Base-by-base conservation (phyloP, 345 rosid species). In the Boechera stricta region DNA sequence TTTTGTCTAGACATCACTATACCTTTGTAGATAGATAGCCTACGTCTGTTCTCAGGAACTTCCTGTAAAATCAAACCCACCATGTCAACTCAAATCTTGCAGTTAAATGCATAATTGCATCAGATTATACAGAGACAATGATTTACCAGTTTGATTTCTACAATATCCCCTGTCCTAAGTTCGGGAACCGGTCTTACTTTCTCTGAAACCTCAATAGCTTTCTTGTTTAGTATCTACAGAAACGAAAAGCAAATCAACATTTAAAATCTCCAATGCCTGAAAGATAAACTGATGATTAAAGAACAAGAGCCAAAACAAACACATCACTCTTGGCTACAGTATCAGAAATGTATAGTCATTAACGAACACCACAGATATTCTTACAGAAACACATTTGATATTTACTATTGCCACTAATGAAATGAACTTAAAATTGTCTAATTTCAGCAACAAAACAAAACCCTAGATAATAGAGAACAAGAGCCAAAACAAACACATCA, bases 1-100 rank as follows among this genome's bases (percentile, higher is more conserved):
- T 92, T 94, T 70, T 92, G 97, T 83, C 82, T 92, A 24, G 90
- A 87, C 24, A 92, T 94, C 31, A 92, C 89, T 32, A 94, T 92
- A 24, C 98, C 97, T 83, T 87, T 92, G 87, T 90, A 94, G 55
- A 84, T 78, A 2, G 98, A 85, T 60, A 88, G 66, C 84, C 93
- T 89, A 33, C 95, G 91, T 83, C 84, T 88, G 42, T 84, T 90
- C 83, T 84, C 86, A 48, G 97, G 95, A 59, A 88, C 93, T 84
- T 89, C 91, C 95, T 94, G 85, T 41, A 80, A 74, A 47, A 74
- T 35, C 75, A 48, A 67, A 70, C 13, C 18, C 69, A 80, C 64
- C 49, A 61, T 59, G 4, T 69, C 56, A 78, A 11, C 53, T n/a
- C 39, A 55, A 64, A 44, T n/a, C 52, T 39, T 49, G 47, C 60